Evolutionary conservation across 805 yeast species (phyloP), one percentile per base, ranked within the genome.

Genomic region (Saccharomycopsis guyanensis): DNA sequence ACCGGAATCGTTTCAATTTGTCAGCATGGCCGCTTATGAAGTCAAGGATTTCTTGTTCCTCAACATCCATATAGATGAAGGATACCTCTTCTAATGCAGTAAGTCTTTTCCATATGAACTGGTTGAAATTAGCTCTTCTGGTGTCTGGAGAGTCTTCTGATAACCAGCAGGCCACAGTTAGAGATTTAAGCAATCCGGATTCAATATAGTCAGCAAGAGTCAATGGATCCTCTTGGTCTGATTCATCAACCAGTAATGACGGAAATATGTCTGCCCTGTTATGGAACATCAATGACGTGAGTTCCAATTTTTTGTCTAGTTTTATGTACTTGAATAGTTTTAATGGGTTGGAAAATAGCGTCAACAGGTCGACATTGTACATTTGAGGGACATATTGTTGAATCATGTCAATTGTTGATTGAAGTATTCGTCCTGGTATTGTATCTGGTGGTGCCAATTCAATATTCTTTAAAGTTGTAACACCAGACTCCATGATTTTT

Each of bases 1-100:
- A 48, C 18, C 52, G 44, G 32, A 48, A 48, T 19, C 52, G 31
- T 24, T 45, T 37, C 35, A 48, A 34, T 23, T 35, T 33, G 22
- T 36, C 27, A 12, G n/a, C 15, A 8, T 16, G 33, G 12, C 23
- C 18, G 25, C 31, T n/a, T 1, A 48, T 24, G 32, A 48, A 48
- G 13, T 48, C 40, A 23, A 36, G 19, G 18, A 48, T 22, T 13
- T 18, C 8, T 20, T 37, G 29, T 18, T 48, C 52, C 13, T 45
- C 37, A 8, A 45, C 46, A 6, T 39, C 29, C 49, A 48, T 45
- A 15, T 44, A 48, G 6, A 48, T 25, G n/a, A 48, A 48, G 16
- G 45, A 35, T 2, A 45, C 35, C 8, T 48, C 49, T 27, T 44
- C 38, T 3, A 48, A 16, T 20, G 41, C 33, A 19, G 5, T 34